Evolutionary conservation across 306 rosid species (phyloP), one percentile per base, ranked within the genome.

Genomic region (Dicorynia guianensis): DNA sequence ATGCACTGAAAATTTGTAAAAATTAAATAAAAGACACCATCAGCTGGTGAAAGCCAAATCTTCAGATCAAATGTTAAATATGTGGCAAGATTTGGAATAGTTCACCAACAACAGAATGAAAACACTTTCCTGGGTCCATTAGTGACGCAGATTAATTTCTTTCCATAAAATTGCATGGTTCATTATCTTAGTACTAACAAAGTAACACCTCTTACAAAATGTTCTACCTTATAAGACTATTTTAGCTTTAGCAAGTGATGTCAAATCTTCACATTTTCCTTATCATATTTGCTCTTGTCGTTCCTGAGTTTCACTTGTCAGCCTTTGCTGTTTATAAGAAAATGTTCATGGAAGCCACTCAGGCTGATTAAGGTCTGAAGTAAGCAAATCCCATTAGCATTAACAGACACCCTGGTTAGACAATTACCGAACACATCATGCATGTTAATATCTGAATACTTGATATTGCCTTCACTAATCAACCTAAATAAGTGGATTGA

Each of bases 71-170:
- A 14, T 35, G 20, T 13, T 6, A 18, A 54, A n/a, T 33, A 11
- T 30, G 35, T 42, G 11, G 18, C 20, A 10, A 49, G 17, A 15
- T 58, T 5, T 33, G 61, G 75, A 57, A 40, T 58, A 40, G 43
- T 69, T 38, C 58, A 3, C 11, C 60, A 39, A 49, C 20, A 64
- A 69, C 43, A 38, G 68, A 5, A 60, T n/a, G 46, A 38, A 78
- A 12, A 80, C 69, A 25, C 30, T 25, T 25, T 25, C 30, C 30
- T 25, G 30, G 30, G 30, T 25, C 1, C 30, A 25, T 25, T 25
- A 6, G 46, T 55, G 19, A 20, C n/a, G 33, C 49, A 35, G 49
- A 60, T 47, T 46, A 3, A 8, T 60, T 61, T 48, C 20, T 60
- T 30, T 36, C 17, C 58, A 40, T 18, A 61, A 61, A 18, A 12